A percentile compares a stretch with the other conserved stretches of the same genome.
These are phyloP conservation scores for Anaeromyces robustus DNA, from an alignment of 192 early-diverging fungal genomes.

Conservation along the genomic window DNA sequence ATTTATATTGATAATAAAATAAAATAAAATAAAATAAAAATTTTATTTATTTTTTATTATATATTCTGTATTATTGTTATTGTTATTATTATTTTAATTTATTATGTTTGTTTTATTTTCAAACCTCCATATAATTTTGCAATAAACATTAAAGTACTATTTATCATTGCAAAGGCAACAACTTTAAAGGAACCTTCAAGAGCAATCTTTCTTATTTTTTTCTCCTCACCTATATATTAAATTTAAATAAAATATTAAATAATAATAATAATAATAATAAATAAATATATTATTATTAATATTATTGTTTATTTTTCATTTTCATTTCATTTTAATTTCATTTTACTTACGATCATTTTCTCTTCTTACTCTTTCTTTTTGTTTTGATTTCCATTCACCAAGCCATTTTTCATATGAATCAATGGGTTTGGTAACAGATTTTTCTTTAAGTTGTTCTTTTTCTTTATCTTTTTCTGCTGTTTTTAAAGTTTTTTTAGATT, in stretches of 20 bases:
- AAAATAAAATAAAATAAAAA: not conserved
- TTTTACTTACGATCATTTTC: not conserved
- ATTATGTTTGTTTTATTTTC: not conserved
- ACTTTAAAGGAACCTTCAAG: constrained; percentile 35
- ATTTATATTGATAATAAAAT: not conserved
- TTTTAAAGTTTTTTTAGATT: not conserved
- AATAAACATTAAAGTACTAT: constrained; percentile 1
- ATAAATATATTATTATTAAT: too few species aligned
- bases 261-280: too few species aligned
- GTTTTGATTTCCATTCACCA: not conserved
- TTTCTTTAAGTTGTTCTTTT: not conserved
- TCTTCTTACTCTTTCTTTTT: not conserved
- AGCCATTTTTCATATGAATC: not conserved
- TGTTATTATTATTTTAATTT: too few species aligned
- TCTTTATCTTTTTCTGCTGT: not conserved
- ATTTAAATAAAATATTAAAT: not conserved
- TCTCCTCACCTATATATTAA: constrained; percentile 8
- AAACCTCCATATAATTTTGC: not conserved
- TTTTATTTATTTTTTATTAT: not conserved
- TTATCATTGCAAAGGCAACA: constrained; percentile 24
- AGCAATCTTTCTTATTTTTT: constrained; percentile 8
- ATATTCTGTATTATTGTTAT: not conserved
- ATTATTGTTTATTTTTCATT: too few species aligned
- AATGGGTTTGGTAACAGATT: not conserved
- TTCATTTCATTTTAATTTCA: too few species aligned